Conservation (phyloP, 2,329 filamentous ascomycete genomes). For the Cordyceps fumosorosea region DNA sequence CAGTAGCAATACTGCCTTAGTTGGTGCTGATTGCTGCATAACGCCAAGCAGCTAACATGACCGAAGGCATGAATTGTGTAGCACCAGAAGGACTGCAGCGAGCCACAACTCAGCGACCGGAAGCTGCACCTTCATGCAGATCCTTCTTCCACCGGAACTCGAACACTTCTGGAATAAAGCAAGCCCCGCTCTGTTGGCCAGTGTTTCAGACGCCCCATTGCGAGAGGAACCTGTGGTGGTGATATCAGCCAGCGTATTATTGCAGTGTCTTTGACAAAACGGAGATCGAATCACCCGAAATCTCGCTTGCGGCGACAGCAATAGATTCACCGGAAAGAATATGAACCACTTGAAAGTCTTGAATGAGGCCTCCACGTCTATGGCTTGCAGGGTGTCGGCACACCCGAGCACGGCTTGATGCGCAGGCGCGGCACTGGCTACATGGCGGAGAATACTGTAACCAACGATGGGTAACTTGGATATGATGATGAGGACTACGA, state of each 20-base stretch:
- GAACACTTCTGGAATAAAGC: slow-evolving; percentile 8
- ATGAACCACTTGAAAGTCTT: background rate
- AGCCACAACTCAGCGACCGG: background rate
- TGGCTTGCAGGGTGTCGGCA: background rate
- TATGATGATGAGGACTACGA: background rate
- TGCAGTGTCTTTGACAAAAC: background rate
- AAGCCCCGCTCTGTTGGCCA: background rate
- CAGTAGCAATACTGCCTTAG: background rate
- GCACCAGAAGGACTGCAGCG: background rate
- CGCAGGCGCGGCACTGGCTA: background rate
- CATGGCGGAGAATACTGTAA: background rate
- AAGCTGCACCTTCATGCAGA: background rate
- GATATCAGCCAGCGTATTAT: background rate
- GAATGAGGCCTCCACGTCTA: background rate
- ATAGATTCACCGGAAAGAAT: too few species aligned
- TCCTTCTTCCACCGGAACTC: background rate
- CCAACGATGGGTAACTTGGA: background rate
- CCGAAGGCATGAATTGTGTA: background rate
- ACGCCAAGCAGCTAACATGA: background rate
- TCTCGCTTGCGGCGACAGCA: background rate
- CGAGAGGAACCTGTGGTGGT: background rate
- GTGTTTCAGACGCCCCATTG: background rate
- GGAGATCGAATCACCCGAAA: background rate
- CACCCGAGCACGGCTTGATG: background rate
- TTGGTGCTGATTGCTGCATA: background rate